Evolutionary conservation across 2,329 filamentous ascomycete genomes (phyloP), one percentile per base, ranked within the genome.

Genomic region (Fusarium globosum): DNA sequence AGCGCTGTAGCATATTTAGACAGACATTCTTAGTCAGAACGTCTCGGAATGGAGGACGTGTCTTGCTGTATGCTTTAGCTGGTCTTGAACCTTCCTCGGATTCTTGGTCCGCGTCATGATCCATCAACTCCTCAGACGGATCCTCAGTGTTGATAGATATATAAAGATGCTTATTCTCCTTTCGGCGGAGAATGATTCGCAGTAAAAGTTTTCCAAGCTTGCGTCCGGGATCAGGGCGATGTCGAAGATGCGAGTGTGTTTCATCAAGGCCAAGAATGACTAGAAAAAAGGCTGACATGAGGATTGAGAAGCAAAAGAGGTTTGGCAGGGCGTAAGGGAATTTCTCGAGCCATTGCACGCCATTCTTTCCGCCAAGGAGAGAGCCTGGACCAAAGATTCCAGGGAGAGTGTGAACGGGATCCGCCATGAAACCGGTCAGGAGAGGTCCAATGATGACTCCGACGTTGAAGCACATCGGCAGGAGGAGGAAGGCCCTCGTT

Each of bases 401-500:
- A 66, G 42, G 90, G 85, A 80, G 91, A 91, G 80, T 91, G 86
- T 39, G 84, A 71, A 26, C 90, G 3, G 93, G 93, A 59, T 93
- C 87, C 30, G 92, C 90, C 4, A 96, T 86, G 3, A 86, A 84
- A 60, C 93, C 93, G 49, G 93, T 92, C 21, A 94, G 79, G 23
- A 93, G 78, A 8, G 93, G 92, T 0, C 93, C 93, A 5, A 94
- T 60, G 68, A 94, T 90, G 52, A 95, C 90, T 4, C 93, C 93
- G 10, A 95, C 59, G 74, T 95, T 95, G 21, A 91, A 91, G 1
- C 88, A 86, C 80, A 96, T 93, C 23, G 93, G 92, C 73, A 95
- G 93, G 80, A 90, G 91, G 75, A 91, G 90, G 77, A 95, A 96
- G 0, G 91, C 90, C 49, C 88, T 85, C 0, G 93, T 92, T 80